Percentiles rank a stretch among this genome's conserved stretches.
phyloP scores from a whole-genome alignment of 345 rosid species.

The Lepidium aucheri region DNA sequence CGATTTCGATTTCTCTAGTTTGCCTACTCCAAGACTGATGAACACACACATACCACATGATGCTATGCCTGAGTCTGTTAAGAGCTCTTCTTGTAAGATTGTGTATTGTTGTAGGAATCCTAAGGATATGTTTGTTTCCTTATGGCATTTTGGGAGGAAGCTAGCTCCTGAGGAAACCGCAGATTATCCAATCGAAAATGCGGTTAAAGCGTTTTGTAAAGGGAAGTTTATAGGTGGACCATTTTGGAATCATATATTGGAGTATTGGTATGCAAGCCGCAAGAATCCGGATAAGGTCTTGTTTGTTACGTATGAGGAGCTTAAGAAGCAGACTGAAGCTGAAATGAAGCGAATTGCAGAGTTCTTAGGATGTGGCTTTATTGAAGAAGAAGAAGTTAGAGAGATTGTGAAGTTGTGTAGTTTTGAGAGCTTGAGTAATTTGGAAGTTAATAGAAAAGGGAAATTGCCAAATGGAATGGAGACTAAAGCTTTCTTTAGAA shows the following conservation, averaged over 20 bases:
- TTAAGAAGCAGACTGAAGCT: background rate
- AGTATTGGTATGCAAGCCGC: constrained; percentile 27
- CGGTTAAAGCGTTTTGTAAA: constrained; percentile 36
- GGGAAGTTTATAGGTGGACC: constrained; percentile 37
- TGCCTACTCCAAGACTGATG: constrained; percentile 36
- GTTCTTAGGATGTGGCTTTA: constrained; percentile 24
- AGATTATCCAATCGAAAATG: constrained; percentile 23
- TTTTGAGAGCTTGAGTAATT: constrained; percentile 20
- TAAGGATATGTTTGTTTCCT: constrained; percentile 47
- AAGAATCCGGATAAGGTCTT: constrained; percentile 16
- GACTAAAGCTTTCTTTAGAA: constrained; percentile 18
- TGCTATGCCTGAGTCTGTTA: constrained; percentile 33
- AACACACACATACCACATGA: constrained; percentile 31
- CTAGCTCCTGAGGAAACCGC: constrained; percentile 22
- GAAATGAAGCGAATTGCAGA: constrained; percentile 18
- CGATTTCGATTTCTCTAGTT: constrained; percentile 7
- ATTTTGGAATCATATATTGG: constrained; percentile 27
- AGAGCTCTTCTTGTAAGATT: constrained; percentile 34
- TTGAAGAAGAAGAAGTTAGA: constrained; percentile 3
- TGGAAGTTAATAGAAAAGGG: constrained; percentile 28
- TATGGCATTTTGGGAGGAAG: constrained; percentile 49
- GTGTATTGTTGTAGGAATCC: constrained; percentile 58
- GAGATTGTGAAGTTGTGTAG: constrained; percentile 25
- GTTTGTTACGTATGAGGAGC: constrained; percentile 30
- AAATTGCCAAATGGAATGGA: constrained; percentile 27